Base-by-base conservation (phyloP, 2,329 filamentous ascomycete genomes). In the Periconia sp. region DNA sequence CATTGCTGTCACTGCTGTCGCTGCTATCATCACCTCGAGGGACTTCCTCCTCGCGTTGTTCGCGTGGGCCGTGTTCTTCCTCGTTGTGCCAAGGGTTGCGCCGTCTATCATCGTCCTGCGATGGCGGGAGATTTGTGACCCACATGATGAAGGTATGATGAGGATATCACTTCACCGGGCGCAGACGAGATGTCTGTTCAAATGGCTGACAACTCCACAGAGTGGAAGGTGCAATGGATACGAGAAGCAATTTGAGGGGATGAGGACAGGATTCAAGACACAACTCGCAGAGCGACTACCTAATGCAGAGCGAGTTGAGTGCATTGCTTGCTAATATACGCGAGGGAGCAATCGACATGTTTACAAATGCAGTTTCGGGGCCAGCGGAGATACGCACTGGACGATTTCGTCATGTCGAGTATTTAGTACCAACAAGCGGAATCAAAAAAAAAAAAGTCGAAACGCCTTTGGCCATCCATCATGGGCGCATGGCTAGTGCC, bases 11-110 rank as follows among this genome's bases (percentile, higher is more conserved):
- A 44, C 55, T 56, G 49, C 54, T 57, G 37, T 67, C 55, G 49
- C 60, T 60, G 47, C 56, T 55, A 41, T 59, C 66, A 9, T 55
- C 56, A 15, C 35, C 45, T 20, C 49, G 47, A 17, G 55, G 49
- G 27, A 49, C 33, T 1, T 47, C 56, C 8, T 43, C 47, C 47
- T 62, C 60, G 55, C 67, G 63, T 50, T 49, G 49, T 20, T 58
- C 63, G 49, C 60, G 45, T 18, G 55, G 56, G 13, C 62, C 42
- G 23, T 63, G 58, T n/a, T 65, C 53, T 10, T 59, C 60, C 45
- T 71, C 69, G 17, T 63, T 65, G 54, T 74, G 71, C 71, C 70
- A 73, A 41, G 68, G 71, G 37, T 74, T 74, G 33, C 65, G 59
- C 23, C 56, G 59, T 23, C 52, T 62, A 49, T 69, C 61, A 19